phyloP scores from a whole-genome alignment of 768 basidiomycete genomes.

The Podaxis sp. region DNA sequence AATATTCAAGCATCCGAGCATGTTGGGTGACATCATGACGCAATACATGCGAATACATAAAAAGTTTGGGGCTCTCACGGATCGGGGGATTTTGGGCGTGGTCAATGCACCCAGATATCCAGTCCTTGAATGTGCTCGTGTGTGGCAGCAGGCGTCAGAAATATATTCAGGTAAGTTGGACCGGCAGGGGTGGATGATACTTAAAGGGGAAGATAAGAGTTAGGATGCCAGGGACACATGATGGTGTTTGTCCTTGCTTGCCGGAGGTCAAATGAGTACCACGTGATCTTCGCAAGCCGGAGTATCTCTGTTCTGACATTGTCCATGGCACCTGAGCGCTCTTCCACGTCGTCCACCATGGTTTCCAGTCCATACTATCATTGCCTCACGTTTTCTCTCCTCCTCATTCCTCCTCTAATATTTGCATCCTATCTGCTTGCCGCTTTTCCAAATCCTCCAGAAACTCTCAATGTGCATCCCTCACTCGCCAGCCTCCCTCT shows the following conservation, averaged over 20 bases:
- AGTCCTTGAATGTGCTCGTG: not conserved
- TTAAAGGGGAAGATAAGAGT: not conserved
- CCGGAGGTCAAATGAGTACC: not conserved
- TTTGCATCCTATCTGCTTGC: constrained; percentile 61
- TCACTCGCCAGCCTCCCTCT: constrained; percentile 61
- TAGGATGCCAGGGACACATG: not conserved
- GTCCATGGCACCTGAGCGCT: constrained; percentile 5
- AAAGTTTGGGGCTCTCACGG: not conserved
- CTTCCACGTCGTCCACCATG: constrained; percentile 21
- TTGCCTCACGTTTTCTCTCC: constrained; percentile 51
- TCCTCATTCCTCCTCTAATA: constrained; percentile 60
- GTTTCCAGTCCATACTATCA: constrained; percentile 35
- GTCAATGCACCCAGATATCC: not conserved
- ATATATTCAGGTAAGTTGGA: too few relatives aligned
- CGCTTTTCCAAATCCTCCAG: constrained; percentile 62
- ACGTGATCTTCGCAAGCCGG: constrained; percentile 5
- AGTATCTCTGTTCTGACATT: constrained; percentile 2
- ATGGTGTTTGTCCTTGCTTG: not conserved
- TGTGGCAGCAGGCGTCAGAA: not conserved
- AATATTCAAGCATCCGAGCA: too few relatives aligned
- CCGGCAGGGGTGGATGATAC: not conserved
- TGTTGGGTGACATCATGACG: too few relatives aligned
- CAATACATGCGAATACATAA: too few relatives aligned
- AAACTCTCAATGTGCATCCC: constrained; percentile 45
- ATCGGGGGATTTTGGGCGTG: not conserved